These are phyloP conservation scores for Apiotrichum montevideense DNA, from an alignment of 1,284 basidiomycete species.

Conservation along the genomic window DNA sequence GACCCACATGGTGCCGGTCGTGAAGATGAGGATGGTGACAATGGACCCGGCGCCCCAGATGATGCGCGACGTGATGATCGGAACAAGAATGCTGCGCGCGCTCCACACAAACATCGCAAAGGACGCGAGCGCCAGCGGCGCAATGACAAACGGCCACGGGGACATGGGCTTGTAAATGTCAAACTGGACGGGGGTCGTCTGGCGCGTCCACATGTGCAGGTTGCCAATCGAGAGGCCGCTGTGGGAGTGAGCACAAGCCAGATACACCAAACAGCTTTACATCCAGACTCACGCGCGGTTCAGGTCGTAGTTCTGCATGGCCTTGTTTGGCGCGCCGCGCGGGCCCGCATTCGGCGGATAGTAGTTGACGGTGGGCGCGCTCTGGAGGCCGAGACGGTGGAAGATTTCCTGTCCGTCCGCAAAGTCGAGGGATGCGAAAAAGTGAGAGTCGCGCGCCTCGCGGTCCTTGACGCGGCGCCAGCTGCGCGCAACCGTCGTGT, in stretches of 20 bases:
- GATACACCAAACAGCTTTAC: neutral
- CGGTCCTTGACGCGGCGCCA: slow-evolving; percentile 60
- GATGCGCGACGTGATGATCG: slow-evolving; percentile 61
- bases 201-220: slow-evolving; percentile 68
- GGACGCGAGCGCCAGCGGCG: slow-evolving; percentile 53
- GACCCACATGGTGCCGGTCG: slow-evolving; percentile 92
- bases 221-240: slow-evolving; percentile 74
- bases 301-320: slow-evolving; percentile 67
- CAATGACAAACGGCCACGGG: slow-evolving; percentile 53
- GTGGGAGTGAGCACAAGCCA: slow-evolving; percentile 3
- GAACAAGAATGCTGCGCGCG: slow-evolving; percentile 51
- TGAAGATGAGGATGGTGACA: slow-evolving; percentile 70
- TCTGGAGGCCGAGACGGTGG: slow-evolving; percentile 61
- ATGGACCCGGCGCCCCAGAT: slow-evolving; percentile 61
- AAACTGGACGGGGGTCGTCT: slow-evolving; percentile 53
- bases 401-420: slow-evolving; percentile 67
- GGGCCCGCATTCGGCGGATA: slow-evolving; percentile 69
- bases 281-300: slow-evolving; percentile 51
- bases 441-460: slow-evolving; percentile 66
- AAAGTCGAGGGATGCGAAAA: slow-evolving; percentile 89
- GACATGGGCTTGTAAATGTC: slow-evolving; percentile 43
- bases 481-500: slow-evolving; percentile 67
- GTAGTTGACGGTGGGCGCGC: slow-evolving; percentile 75
- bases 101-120: slow-evolving; percentile 40
- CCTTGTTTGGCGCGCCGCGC: slow-evolving; percentile 52